Conservation (phyloP, 2,329 filamentous ascomycete species). For the Claviceps lovelessii region DNA sequence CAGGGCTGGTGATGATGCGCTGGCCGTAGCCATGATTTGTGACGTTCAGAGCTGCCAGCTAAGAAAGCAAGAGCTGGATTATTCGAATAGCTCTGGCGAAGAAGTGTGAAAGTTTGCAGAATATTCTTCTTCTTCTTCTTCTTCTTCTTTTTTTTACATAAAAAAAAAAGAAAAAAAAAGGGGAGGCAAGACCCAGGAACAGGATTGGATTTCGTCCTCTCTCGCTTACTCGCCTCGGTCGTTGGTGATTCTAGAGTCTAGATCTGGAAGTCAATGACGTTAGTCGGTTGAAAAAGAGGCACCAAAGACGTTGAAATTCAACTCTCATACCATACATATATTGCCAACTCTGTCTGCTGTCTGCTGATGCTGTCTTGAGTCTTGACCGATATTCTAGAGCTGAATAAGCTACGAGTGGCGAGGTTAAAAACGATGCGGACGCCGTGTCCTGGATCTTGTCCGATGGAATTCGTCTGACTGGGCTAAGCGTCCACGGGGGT, state of each 20-base stretch:
- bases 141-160: no score
- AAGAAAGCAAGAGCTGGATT: not conserved
- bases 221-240: not conserved
- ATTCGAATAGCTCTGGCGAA: not conserved
- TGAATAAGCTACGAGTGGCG: not conserved
- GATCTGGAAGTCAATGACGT: not conserved
- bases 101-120: not conserved
- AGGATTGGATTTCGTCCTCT: not conserved
- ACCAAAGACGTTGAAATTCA: not conserved
- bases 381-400: not conserved
- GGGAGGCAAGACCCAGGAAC: not conserved
- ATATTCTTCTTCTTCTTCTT: no score
- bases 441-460: not conserved
- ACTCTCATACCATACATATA: not conserved
- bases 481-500: not conserved
- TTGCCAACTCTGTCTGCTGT: not conserved
- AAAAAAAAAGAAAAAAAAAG: no score
- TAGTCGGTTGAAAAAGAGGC: not conserved
- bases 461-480: not conserved
- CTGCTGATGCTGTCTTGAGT: not conserved
- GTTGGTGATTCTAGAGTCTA: not conserved
- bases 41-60: not conserved
- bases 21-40: conserved; percentile 21
- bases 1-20: conserved; percentile 20
- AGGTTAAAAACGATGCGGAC: not conserved